A percentile compares a stretch with the other conserved stretches of the same genome.
Conservation (phyloP, 2,329 filamentous ascomycete species). For the Bipolaris sorokiniana region DNA sequence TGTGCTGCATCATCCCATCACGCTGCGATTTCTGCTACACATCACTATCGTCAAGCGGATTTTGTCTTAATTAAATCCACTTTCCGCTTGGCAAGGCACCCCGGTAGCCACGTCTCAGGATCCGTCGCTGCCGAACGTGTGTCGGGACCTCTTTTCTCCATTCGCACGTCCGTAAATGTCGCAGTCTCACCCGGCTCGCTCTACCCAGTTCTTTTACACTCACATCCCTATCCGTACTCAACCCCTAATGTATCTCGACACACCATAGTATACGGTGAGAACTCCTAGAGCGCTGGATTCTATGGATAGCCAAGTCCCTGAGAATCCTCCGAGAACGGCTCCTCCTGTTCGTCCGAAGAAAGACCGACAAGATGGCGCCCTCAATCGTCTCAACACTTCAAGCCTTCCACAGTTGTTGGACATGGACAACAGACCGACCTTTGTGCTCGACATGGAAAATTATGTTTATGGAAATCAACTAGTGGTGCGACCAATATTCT, state of each 20-base stretch:
- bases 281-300: not conserved
- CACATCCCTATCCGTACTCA: not conserved
- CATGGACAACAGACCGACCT: conserved; percentile 41
- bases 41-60: too few relatives aligned
- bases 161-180: not conserved
- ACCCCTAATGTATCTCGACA: conserved; percentile 6
- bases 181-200: not conserved
- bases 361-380: conserved; percentile 19
- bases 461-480: conserved; percentile 19
- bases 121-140: not conserved
- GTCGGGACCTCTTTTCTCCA: not conserved
- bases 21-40: too few relatives aligned
- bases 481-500: conserved; percentile 37
- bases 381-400: conserved; percentile 32
- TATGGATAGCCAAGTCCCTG: conserved; percentile 13
- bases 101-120: not conserved
- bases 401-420: conserved; percentile 40
- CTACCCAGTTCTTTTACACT: not conserved
- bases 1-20: too few relatives aligned
- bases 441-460: conserved; percentile 42
- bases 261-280: not conserved
- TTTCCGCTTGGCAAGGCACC: too few relatives aligned
- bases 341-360: not conserved
- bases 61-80: too few relatives aligned
- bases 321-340: conserved; percentile 5